A percentile compares a stretch with the other conserved stretches of the same genome.
phyloP scores from a whole-genome alignment of 352 stramenopile genomes.

The Aphanomyces euteiches region DNA sequence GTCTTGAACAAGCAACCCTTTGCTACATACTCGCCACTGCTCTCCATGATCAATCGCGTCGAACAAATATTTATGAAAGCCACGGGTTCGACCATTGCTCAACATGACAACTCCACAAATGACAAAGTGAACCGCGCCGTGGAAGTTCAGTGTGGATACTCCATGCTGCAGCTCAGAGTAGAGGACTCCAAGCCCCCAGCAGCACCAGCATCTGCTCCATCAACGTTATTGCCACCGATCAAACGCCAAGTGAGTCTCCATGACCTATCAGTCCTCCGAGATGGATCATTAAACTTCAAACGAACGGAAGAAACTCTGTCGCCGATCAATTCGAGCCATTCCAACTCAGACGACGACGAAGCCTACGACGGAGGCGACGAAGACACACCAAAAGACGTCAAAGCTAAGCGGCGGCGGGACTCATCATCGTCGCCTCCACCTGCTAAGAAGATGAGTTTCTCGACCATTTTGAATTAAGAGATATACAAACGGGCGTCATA shows the following conservation, averaged over 20 bases:
- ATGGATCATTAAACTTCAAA: conserved; percentile 66
- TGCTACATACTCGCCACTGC: conserved; percentile 73
- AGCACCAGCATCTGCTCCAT: background rate
- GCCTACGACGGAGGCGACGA: conserved; percentile 38
- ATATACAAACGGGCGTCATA: background rate
- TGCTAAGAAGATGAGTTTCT: conserved; percentile 85
- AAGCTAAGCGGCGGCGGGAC: conserved; percentile 33
- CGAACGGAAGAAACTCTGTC: conserved; percentile 45
- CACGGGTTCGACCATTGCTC: conserved; percentile 80
- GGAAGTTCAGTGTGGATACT: conserved; percentile 27
- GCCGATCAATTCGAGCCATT: conserved; percentile 37
- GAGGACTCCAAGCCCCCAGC: background rate
- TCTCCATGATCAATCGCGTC: conserved; percentile 83
- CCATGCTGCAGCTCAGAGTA: conserved; percentile 18
- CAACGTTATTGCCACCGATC: background rate
- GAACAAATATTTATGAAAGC: conserved; percentile 86
- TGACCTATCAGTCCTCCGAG: conserved; percentile 66
- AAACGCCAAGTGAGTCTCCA: conserved; percentile 51
- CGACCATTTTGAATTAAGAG: conserved; percentile 80
- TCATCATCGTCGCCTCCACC: conserved; percentile 39
- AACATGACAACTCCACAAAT: conserved; percentile 52
- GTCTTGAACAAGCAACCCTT: conserved; percentile 88
- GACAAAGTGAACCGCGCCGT: background rate
- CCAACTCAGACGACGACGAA: conserved; percentile 72
- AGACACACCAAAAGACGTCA: background rate